A percentile compares a stretch with the other conserved stretches of the same genome.
Evolutionary conservation across 257 asterid species (phyloP).

Genomic region (Ajuga chamaepitys): DNA sequence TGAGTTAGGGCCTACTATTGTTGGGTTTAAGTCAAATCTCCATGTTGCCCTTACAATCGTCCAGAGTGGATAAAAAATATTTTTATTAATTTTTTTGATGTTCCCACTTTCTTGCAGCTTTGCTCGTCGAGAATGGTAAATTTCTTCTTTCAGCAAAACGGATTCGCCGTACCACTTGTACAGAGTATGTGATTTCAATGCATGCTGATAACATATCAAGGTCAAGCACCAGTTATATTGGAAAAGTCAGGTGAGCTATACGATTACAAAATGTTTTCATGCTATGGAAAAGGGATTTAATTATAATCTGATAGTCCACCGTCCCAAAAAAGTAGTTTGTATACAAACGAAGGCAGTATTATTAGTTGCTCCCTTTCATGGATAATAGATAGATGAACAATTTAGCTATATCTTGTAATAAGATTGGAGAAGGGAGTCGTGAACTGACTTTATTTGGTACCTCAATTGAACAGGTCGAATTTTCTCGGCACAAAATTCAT

Average conservation of each 20-base stretch:
- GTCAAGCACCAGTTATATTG: slow-evolving; percentile 62
- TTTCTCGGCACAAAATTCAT: slow-evolving; percentile 83
- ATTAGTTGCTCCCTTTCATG: not conserved
- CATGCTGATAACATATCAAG: slow-evolving; percentile 68
- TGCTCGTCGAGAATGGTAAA: slow-evolving; percentile 82
- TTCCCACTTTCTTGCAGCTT: slow-evolving; percentile 33
- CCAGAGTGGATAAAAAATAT: not conserved
- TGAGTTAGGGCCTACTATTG: not conserved
- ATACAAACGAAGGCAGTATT: too few species aligned
- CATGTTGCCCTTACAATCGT: not conserved
- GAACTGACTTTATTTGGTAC: not conserved
- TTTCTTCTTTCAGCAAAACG: slow-evolving; percentile 89
- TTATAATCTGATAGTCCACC: not conserved
- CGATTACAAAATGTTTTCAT: not conserved
- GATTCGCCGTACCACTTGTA: slow-evolving; percentile 63
- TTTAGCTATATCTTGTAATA: not conserved
- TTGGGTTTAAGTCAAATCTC: not conserved
- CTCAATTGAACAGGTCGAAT: slow-evolving; percentile 49
- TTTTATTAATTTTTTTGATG: not conserved
- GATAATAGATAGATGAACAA: not conserved
- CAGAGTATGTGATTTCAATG: slow-evolving; percentile 81
- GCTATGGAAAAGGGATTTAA: not conserved
- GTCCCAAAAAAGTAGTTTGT: too few species aligned
- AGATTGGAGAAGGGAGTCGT: not conserved
- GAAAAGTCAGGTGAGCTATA: slow-evolving; percentile 63